Conservation (phyloP, 192 early-diverging fungal genomes). For the Pilaira anomala region DNA sequence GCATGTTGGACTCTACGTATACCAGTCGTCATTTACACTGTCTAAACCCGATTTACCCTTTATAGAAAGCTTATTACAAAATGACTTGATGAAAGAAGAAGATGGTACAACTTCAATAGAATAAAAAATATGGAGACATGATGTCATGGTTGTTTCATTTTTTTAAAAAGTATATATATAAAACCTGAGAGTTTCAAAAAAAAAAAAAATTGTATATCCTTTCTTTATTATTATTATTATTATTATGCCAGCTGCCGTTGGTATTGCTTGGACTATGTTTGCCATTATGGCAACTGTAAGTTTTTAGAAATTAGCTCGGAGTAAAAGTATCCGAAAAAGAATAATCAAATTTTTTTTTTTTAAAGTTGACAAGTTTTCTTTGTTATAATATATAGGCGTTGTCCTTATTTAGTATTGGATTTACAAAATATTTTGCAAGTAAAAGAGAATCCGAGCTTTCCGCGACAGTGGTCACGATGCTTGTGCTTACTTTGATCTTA, state of each 20-base stretch:
- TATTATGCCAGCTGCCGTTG: conserved; percentile 31
- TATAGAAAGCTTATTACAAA: conserved; percentile 71
- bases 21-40: conserved; percentile 67
- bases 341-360: not conserved
- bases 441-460: conserved; percentile 40
- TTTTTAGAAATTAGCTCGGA: no score
- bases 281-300: conserved; percentile 43
- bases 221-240: not conserved
- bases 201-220: not conserved
- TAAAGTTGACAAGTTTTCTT: not conserved
- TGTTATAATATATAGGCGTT: conserved; percentile 32
- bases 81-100: conserved; percentile 53
- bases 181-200: not conserved
- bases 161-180: not conserved
- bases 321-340: not conserved
- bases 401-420: conserved; percentile 39
- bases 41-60: conserved; percentile 72
- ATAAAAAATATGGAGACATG: conserved; percentile 6
- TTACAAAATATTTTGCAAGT: conserved; percentile 48
- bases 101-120: conserved; percentile 1
- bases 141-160: not conserved
- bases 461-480: conserved; percentile 39
- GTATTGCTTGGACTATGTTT: conserved; percentile 46
- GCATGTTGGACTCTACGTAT: conserved; percentile 69
- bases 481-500: conserved; percentile 40